Evolutionary conservation across 2,329 filamentous ascomycete genomes (phyloP), one percentile per base, ranked within the genome.

Genomic region (Whalleya microplaca): DNA sequence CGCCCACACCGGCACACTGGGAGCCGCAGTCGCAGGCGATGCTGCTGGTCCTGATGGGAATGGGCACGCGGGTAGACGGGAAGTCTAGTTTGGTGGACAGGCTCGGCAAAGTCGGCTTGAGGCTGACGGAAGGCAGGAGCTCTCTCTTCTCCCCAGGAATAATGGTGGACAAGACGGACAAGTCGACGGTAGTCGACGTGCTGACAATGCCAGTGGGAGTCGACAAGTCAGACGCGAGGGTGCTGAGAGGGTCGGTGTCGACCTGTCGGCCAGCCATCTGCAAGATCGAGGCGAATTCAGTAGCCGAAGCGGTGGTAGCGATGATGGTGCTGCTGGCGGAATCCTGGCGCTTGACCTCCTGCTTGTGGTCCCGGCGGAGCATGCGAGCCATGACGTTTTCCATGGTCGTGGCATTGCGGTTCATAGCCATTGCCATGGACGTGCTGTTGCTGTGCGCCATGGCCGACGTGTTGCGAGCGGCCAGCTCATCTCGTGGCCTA

Each of bases 21-120:
- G 27, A 16, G 23, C 56, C 51, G 43, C 63, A 65, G n/a, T 63
- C 56, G 21, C 63, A 65, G 44, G 47, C 43, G 23, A 27, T 4
- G 23, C 23, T 27, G 23, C 23, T 27, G 4, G 23, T 27, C 23
- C 9, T 27, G n/a, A n/a, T n/a, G n/a, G n/a, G n/a, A n/a, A n/a
- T n/a, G n/a, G n/a, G n/a, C n/a, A n/a, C n/a, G n/a, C n/a, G n/a
- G n/a, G 19, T 43, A 2, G 43, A 23, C 18, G 21, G 29, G 2
- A 32, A 16, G n/a, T 19, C 16, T 10, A 41, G 29, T 27, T 29
- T n/a, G 10, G 40, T 48, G 12, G 32, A 50, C 2, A 32, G 14
- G 18, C n/a, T 23, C 40, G 32, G 45, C 2, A 32, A 19, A 14
- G 16, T 23, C 40, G 32, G 37, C 20, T 37, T 48, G 27, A 37